Conservation (phyloP, 805 yeast genomes). For the Sugiyamaella boreocaroliniensis region DNA sequence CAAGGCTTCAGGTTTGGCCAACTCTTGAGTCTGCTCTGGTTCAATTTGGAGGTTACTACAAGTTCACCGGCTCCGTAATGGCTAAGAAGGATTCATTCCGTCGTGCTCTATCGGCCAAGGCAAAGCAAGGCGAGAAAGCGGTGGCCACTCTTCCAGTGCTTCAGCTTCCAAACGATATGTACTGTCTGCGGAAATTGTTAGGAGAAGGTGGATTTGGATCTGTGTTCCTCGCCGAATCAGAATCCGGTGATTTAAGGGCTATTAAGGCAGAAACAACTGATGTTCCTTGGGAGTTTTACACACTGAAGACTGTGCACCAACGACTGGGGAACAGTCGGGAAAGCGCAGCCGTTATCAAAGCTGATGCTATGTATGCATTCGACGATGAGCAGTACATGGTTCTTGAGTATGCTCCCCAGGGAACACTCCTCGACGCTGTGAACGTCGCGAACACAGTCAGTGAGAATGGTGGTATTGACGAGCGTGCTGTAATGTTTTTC, state of each 20-base stretch:
- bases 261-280: conserved; percentile 58
- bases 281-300: conserved; percentile 75
- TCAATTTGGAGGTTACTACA: not conserved
- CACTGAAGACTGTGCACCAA: conserved; percentile 50
- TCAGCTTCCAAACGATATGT: conserved; percentile 15
- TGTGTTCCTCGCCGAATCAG: conserved; percentile 63
- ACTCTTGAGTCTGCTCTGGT: not conserved
- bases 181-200: conserved; percentile 46
- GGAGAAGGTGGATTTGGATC: conserved; percentile 81
- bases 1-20: conserved; percentile 2
- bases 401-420: conserved; percentile 59
- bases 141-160: conserved; percentile 21
- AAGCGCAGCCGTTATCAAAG: conserved; percentile 41
- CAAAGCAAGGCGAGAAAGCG: not conserved
- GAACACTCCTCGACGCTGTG: conserved; percentile 65
- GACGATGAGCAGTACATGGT: conserved; percentile 64
- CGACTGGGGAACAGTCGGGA: conserved; percentile 25
- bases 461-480: conserved; percentile 41
- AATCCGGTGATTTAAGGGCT: conserved; percentile 51
- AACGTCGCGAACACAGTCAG: conserved; percentile 35
- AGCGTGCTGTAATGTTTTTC: conserved; percentile 53
- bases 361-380: conserved; percentile 48
- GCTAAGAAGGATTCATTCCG: not conserved
- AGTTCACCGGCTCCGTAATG: no score
- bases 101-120: not conserved